A percentile compares a stretch with the other conserved stretches of the same genome.
Evolutionary conservation across 345 rosid species (phyloP).

Genomic region (Clarkia xantiana): DNA sequence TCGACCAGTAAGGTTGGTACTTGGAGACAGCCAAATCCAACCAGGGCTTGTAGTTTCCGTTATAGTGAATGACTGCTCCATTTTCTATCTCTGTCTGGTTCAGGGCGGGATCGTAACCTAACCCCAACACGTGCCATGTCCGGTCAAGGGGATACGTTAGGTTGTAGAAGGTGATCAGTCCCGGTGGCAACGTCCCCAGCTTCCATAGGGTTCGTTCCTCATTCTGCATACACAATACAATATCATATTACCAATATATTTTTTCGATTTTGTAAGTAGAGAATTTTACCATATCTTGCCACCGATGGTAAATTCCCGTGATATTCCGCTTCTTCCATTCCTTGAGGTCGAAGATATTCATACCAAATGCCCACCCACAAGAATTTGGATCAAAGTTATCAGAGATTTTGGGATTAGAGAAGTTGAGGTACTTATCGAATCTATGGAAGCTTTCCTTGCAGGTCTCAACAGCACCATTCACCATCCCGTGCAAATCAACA

Average conservation of each 20-base stretch:
- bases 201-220: conserved; percentile 98
- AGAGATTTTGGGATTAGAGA: conserved; percentile 65
- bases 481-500: conserved; percentile 17
- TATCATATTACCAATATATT: neutral
- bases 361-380: conserved; percentile 98
- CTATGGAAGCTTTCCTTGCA: conserved; percentile 26
- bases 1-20: conserved; percentile 85
- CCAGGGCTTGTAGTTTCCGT: conserved; percentile 98
- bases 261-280: neutral
- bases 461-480: conserved; percentile 20
- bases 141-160: conserved; percentile 69
- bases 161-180: conserved; percentile 88
- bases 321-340: conserved; percentile 82
- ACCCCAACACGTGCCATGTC: conserved; percentile 86
- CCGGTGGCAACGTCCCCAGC: conserved; percentile 92
- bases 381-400: conserved; percentile 65
- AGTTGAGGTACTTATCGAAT: conserved; percentile 96
- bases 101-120: conserved; percentile 96
- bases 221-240: conserved; percentile 39
- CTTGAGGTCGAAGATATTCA: conserved; percentile 93
- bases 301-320: conserved; percentile 78
- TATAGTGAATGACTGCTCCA: conserved; percentile 88
- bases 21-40: conserved; percentile 74
- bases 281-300: conserved; percentile 82
- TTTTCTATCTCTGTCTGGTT: conserved; percentile 79